These are phyloP conservation scores for Fusarium sp. DNA, from an alignment of 2,329 filamentous ascomycete species.

Conservation along the genomic window DNA sequence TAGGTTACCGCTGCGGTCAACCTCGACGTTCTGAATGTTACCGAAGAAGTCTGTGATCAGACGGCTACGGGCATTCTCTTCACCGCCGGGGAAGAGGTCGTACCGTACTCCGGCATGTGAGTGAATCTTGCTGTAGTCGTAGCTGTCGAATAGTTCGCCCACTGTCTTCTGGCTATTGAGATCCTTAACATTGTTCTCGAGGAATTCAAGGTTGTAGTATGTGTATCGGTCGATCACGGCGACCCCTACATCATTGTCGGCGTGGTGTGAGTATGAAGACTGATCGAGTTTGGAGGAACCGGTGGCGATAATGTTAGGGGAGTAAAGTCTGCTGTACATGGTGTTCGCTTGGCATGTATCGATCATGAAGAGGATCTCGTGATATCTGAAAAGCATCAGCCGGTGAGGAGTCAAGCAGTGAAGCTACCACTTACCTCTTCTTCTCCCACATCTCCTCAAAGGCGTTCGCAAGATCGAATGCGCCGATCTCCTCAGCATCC, in stretches of 20 bases:
- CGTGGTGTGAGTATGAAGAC: conserved; percentile 96
- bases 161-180: conserved; percentile 89
- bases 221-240: conserved; percentile 99
- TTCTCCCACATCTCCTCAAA: conserved; percentile 99
- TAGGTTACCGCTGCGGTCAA: conserved; percentile 73
- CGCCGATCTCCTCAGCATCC: conserved; percentile 96
- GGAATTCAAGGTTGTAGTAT: conserved; percentile 97
- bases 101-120: conserved; percentile 92
- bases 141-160: conserved; percentile 95
- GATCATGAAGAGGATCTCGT: conserved; percentile 99
- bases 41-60: conserved; percentile 97
- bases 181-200: conserved; percentile 90
- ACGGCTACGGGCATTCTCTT: conserved; percentile 79
- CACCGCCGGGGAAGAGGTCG: conserved; percentile 92
- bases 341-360: conserved; percentile 99
- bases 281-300: conserved; percentile 97
- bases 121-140: conserved; percentile 94
- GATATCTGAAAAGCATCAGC: conserved; percentile 70
- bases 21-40: conserved; percentile 96
- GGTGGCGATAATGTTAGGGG: conserved; percentile 96
- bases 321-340: conserved; percentile 99
- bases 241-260: conserved; percentile 96
- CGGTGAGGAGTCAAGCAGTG: conserved; percentile 30
- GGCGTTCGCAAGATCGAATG: conserved; percentile 94
- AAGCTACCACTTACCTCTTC: conserved; percentile 73